Evolutionary conservation across 352 stramenopile genomes (phyloP).

Genomic region (Phytophthora podocarpi): DNA sequence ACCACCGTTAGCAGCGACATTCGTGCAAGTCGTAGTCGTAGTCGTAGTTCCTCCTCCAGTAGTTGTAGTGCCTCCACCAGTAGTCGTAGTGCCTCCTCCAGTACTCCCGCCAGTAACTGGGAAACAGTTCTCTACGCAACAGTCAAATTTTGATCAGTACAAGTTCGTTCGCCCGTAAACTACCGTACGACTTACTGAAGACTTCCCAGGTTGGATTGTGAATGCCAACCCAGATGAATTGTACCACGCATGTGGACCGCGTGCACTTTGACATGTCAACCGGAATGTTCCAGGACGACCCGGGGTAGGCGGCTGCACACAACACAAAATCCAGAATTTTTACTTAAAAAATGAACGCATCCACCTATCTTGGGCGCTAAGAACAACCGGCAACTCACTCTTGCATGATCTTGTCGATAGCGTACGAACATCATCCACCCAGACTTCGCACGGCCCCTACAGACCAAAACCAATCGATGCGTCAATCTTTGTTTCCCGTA

Average conservation of each 20-base stretch:
- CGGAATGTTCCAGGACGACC: neutral
- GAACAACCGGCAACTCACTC: neutral
- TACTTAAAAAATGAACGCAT: too few species aligned
- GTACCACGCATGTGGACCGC: neutral
- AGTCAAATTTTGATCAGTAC: neutral
- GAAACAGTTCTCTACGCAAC: neutral
- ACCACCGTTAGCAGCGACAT: neutral
- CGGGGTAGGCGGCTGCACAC: too few species aligned
- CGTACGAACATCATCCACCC: neutral
- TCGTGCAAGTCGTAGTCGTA: neutral
- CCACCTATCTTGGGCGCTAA: neutral
- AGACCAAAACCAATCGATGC: too few species aligned
- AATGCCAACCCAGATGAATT: neutral
- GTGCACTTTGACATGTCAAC: neutral
- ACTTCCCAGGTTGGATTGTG: neutral
- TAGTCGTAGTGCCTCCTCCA: neutral
- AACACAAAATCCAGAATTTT: too few species aligned
- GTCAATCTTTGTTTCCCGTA: too few species aligned
- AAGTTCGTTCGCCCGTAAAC: neutral
- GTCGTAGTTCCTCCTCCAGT: too few species aligned
- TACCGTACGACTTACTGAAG: neutral
- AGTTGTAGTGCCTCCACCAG: neutral
- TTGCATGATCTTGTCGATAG: neutral
- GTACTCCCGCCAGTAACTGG: neutral
- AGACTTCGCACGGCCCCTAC: neutral